Evolutionary conservation across 805 yeast species (phyloP).

Genomic region (Metschnikowia proteae): DNA sequence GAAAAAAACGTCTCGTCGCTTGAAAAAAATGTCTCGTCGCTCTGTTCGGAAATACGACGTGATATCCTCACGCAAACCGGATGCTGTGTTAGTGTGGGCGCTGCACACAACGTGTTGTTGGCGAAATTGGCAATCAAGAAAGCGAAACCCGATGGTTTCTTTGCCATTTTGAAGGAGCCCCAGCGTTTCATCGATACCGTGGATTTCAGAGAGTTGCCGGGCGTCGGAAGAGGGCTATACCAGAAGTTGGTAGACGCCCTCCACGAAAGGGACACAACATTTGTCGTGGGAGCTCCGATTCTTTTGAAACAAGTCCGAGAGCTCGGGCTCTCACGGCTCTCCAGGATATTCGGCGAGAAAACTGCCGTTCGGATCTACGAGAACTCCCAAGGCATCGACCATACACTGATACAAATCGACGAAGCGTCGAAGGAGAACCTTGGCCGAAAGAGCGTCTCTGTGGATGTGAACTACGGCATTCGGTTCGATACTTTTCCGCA

Average conservation of each 20-base stretch:
- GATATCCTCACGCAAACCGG: slow-evolving; percentile 43
- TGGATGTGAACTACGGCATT: slow-evolving; percentile 90
- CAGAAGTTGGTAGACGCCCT: slow-evolving; percentile 42
- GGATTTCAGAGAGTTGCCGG: slow-evolving; percentile 48
- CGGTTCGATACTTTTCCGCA: slow-evolving; percentile 61
- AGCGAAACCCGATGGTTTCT: slow-evolving; percentile 80
- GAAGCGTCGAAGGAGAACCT: slow-evolving; percentile 42
- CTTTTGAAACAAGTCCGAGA: not conserved
- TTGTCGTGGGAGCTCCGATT: not conserved
- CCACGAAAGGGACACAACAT: slow-evolving; percentile 15
- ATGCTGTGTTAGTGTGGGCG: slow-evolving; percentile 78
- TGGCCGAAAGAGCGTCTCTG: slow-evolving; percentile 72
- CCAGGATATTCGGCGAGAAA: slow-evolving; percentile 59
- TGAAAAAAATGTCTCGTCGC: slow-evolving; percentile 7
- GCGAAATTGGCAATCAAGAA: slow-evolving; percentile 69
- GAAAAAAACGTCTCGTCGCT: too few species aligned
- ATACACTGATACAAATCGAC: slow-evolving; percentile 53
- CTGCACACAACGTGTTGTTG: slow-evolving; percentile 65
- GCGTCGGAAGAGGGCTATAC: slow-evolving; percentile 53
- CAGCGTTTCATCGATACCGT: slow-evolving; percentile 35
- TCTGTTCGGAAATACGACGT: slow-evolving; percentile 36
- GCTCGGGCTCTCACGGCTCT: slow-evolving; percentile 24
- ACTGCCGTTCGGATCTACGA: slow-evolving; percentile 62
- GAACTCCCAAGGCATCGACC: slow-evolving; percentile 66
- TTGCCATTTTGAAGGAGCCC: slow-evolving; percentile 30